Base-by-base conservation (phyloP, 768 basidiomycete species). In the Leccinum aurantiacum region DNA sequence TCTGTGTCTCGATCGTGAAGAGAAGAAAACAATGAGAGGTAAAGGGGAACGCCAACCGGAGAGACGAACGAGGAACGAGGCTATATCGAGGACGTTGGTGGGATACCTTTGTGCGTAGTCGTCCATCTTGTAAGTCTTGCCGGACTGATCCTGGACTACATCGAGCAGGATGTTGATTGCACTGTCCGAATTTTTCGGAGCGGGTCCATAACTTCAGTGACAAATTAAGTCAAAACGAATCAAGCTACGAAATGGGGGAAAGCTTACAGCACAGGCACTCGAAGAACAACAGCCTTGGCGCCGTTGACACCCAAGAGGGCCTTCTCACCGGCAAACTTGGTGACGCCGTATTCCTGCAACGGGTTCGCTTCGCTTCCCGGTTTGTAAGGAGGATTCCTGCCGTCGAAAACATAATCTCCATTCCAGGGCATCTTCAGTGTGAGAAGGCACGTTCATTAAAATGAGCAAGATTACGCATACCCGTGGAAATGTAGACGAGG, bases 321-420 rank as follows among this genome's bases (percentile, higher is more conserved):
- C 14, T 86, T 65, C 76, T 99, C 97, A 2, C 94, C 96, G 24
- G 88, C 90, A 37, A 87, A 81, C 74, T 99, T 99, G 3, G 90
- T 89, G 65, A 81, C 75, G 1, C 93, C 96, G 35, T 99, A 99
- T 15, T 90, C 77, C 57, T 99, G 91, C 37, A 98, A 75, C 1
- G 96, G 96, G 69, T 94, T 92, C 13, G 92, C 84, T 33, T 74
- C 68, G 14, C 88, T 85, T 7, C 80, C 79, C 0, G 93, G 89
- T 6, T 83, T 80, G 77, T 99, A 99, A 0, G 95, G 94, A 3
- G 96, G 93, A 1, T 88, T 86, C n/a, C 83, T 87, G 1, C 96
- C 96, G 63, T 95, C 93, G 69, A 98, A 98, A 15, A 99, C 94
- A 75, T 98, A 98, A 74, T 99, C 95, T 89, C 65, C 29, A 25